Conservation (phyloP, 208 protist species). For the Trypanosomatidae sp. region DNA sequence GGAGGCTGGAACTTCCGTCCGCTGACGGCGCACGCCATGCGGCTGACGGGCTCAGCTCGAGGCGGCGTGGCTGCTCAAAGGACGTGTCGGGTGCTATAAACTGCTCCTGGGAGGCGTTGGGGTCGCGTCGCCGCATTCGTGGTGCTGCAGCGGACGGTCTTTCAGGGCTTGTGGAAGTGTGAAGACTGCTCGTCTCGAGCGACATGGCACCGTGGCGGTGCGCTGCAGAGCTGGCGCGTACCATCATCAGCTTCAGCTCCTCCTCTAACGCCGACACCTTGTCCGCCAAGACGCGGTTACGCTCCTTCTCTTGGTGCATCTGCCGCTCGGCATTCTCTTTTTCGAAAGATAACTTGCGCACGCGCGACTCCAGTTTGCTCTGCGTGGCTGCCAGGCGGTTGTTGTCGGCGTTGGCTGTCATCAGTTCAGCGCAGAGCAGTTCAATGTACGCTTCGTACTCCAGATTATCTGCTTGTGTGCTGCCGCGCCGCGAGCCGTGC, state of each 20-base stretch:
- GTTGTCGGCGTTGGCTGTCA: slow-evolving; percentile 48
- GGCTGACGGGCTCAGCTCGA: slow-evolving; percentile 1
- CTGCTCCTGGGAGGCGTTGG: slow-evolving; percentile 2
- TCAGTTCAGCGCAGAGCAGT: slow-evolving; percentile 49
- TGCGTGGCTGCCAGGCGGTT: slow-evolving; percentile 33
- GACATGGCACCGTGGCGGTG: neutral
- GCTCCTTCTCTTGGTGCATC: slow-evolving; percentile 57
- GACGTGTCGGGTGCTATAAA: neutral
- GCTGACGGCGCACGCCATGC: neutral
- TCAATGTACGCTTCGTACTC: slow-evolving; percentile 47
- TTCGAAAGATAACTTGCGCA: slow-evolving; percentile 50
- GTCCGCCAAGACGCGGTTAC: slow-evolving; percentile 39
- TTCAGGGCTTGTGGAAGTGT: neutral
- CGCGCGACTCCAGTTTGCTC: slow-evolving; percentile 46
- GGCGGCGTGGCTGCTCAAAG: neutral
- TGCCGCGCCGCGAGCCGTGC: neutral
- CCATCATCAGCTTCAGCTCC: slow-evolving; percentile 34
- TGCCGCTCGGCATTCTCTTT: slow-evolving; percentile 64
- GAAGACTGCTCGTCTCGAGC: slow-evolving; percentile 4
- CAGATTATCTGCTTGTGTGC: slow-evolving; percentile 3
- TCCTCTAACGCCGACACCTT: slow-evolving; percentile 43
- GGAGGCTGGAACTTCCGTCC: slow-evolving; percentile 1
- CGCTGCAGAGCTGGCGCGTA: slow-evolving; percentile 14
- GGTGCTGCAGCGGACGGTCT: neutral
- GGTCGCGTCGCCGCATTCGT: slow-evolving; percentile 4